Conservation (phyloP, 805 yeast species). For the Kuraishia floccosa region DNA sequence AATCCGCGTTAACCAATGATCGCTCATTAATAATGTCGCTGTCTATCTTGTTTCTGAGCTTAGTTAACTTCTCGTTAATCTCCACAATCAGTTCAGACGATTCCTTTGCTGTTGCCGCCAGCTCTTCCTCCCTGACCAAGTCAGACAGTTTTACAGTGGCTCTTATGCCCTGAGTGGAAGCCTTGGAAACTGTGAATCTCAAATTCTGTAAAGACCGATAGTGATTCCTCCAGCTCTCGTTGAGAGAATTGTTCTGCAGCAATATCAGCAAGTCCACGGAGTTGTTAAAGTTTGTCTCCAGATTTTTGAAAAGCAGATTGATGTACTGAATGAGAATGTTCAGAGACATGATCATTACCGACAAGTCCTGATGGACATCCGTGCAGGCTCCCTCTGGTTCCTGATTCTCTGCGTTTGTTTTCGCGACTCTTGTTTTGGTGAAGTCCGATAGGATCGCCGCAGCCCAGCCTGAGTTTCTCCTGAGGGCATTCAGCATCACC, state of each 20-base stretch:
- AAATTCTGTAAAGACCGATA: conserved; percentile 16
- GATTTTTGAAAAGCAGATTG: conserved; percentile 29
- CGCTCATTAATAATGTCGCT: conserved; percentile 23
- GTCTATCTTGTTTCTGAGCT: conserved; percentile 22
- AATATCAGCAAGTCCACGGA: conserved; percentile 20
- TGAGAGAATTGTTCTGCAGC: conserved; percentile 29
- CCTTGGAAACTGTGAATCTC: conserved; percentile 11
- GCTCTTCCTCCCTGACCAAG: conserved; percentile 18
- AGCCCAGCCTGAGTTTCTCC: conserved; percentile 26
- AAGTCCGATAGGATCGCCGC: conserved; percentile 23
- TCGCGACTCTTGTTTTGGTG: conserved; percentile 10
- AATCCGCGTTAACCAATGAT: conserved; percentile 22
- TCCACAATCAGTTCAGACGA: conserved; percentile 9
- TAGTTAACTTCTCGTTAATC: conserved; percentile 11
- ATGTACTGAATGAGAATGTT: conserved; percentile 40
- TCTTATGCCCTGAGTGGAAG: not conserved
- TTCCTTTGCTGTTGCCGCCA: conserved; percentile 20
- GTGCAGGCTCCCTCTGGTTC: conserved; percentile 5
- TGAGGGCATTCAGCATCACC: conserved; percentile 22
- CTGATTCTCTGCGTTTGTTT: conserved; percentile 5
- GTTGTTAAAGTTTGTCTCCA: conserved; percentile 26
- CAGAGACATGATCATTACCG: conserved; percentile 34
- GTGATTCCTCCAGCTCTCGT: conserved; percentile 26
- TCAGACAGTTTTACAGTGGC: conserved; percentile 16
- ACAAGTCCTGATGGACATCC: conserved; percentile 20